phyloP scores from a whole-genome alignment of 2,329 filamentous ascomycete species.

The Aspergillus sp. region DNA sequence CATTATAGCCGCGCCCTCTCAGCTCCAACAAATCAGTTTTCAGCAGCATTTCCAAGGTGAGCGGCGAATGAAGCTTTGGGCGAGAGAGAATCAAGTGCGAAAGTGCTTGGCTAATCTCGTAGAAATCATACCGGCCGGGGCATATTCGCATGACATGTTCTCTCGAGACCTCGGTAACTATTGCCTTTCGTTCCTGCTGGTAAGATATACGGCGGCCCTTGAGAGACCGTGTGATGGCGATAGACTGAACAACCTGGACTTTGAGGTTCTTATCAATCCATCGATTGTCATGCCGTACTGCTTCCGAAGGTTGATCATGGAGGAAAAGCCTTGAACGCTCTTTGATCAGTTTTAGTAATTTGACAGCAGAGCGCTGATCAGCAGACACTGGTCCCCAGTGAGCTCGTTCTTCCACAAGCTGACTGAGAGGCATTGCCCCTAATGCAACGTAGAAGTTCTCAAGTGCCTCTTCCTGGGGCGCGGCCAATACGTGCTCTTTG shows the following conservation, averaged over 20 bases:
- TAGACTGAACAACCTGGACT: constrained; percentile 74
- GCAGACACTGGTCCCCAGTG: constrained; percentile 66
- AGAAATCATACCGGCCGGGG: constrained; percentile 72
- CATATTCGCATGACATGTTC: constrained; percentile 75
- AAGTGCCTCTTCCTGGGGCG: constrained; percentile 83
- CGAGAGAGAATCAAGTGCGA: constrained; percentile 76
- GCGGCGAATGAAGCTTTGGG: constrained; percentile 82
- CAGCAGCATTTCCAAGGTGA: constrained; percentile 88
- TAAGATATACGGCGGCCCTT: constrained; percentile 68
- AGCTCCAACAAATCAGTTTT: constrained; percentile 80
- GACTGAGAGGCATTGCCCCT: constrained; percentile 73
- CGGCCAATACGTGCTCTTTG: constrained; percentile 78
- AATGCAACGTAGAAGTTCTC: constrained; percentile 83
- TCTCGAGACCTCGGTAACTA: constrained; percentile 56
- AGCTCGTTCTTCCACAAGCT: constrained; percentile 74
- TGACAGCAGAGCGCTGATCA: constrained; percentile 68
- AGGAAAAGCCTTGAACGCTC: constrained; percentile 89
- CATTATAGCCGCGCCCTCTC: constrained; percentile 88
- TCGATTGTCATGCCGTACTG: constrained; percentile 80
- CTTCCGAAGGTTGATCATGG: constrained; percentile 74
- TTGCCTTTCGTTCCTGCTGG: constrained; percentile 73
- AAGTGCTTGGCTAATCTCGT: constrained; percentile 86
- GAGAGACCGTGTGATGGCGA: constrained; percentile 76
- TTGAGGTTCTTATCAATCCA: constrained; percentile 87
- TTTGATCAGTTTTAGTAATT: constrained; percentile 75